Conservation (phyloP, 768 basidiomycete genomes). For the Pholiota microspora region DNA sequence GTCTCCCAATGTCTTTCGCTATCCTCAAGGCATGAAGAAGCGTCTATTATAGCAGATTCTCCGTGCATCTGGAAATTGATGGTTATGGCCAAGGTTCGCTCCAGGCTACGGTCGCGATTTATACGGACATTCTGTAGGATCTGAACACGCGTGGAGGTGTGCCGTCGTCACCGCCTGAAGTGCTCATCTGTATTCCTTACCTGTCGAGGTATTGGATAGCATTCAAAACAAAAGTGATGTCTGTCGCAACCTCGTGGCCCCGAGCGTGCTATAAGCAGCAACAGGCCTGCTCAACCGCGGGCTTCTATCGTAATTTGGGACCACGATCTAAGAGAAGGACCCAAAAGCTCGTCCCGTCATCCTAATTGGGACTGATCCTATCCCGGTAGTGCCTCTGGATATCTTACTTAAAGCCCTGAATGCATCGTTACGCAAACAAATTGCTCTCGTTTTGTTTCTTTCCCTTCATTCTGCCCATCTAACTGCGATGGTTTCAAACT, state of each 20-base stretch:
- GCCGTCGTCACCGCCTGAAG: constrained; percentile 10
- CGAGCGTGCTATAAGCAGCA: constrained; percentile 23
- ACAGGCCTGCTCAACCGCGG: constrained; percentile 35
- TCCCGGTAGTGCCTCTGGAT: constrained; percentile 28
- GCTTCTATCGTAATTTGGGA: constrained; percentile 32
- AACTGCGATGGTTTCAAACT: constrained; percentile 22
- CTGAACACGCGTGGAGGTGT: constrained; percentile 15
- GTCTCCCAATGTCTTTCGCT: constrained; percentile 18
- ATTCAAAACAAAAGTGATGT: constrained; percentile 29
- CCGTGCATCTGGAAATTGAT: constrained; percentile 17
- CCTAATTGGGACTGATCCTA: constrained; percentile 36
- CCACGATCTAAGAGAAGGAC: constrained; percentile 29
- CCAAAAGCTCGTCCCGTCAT: constrained; percentile 31
- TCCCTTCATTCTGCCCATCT: constrained; percentile 17
- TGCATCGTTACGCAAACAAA: constrained; percentile 19
- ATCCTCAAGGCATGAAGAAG: constrained; percentile 20
- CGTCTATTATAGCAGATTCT: constrained; percentile 24
- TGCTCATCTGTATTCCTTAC: constrained; percentile 18
- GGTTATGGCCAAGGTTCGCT: constrained; percentile 5
- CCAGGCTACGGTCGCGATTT: constrained; percentile 19
- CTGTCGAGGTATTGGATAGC: constrained; percentile 13
- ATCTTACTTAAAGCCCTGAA: constrained; percentile 35
- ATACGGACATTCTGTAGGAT: constrained; percentile 23
- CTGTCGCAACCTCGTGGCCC: constrained; percentile 39
- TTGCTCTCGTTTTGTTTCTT: constrained; percentile 24